These are phyloP conservation scores for Eurotiales sp. DNA, from an alignment of 2,329 filamentous ascomycete species.

Conservation along the genomic window DNA sequence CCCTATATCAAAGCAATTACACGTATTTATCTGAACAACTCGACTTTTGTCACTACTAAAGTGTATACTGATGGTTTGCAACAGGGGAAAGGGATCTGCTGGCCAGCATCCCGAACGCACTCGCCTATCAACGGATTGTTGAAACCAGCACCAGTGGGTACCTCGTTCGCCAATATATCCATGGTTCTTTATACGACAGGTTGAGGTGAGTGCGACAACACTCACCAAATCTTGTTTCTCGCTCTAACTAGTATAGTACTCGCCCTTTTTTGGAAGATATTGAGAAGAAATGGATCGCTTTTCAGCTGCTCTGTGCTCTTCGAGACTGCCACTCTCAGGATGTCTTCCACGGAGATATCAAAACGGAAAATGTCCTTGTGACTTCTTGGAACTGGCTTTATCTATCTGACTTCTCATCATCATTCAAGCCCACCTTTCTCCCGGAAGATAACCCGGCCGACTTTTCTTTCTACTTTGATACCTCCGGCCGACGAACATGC, in stretches of 20 bases:
- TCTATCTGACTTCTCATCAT: conserved; percentile 92
- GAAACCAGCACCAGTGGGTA: conserved; percentile 91
- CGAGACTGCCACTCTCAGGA: conserved; percentile 86
- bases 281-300: conserved; percentile 98
- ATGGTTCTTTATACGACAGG: conserved; percentile 95
- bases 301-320: conserved; percentile 87
- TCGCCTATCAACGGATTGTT: conserved; percentile 84
- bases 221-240: not conserved
- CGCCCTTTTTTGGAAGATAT: conserved; percentile 95
- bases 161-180: conserved; percentile 88
- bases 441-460: conserved; percentile 96
- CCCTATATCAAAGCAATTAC: conserved; percentile 73
- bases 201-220: conserved; percentile 51
- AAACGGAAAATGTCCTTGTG: conserved; percentile 93
- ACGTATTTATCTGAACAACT: conserved; percentile 58
- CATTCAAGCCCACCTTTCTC: conserved; percentile 89
- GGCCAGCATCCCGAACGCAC: conserved; percentile 80
- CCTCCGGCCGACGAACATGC: conserved; percentile 84
- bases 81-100: conserved; percentile 75
- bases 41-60: too few relatives aligned
- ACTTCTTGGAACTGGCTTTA: conserved; percentile 99
- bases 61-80: conserved; percentile 18
- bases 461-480: conserved; percentile 97
- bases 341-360: conserved; percentile 96
- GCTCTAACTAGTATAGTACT: conserved; percentile 59